Evolutionary conservation across 106 monocot species (phyloP), one percentile per base, ranked within the genome.

Genomic region (Acorus gramineus): DNA sequence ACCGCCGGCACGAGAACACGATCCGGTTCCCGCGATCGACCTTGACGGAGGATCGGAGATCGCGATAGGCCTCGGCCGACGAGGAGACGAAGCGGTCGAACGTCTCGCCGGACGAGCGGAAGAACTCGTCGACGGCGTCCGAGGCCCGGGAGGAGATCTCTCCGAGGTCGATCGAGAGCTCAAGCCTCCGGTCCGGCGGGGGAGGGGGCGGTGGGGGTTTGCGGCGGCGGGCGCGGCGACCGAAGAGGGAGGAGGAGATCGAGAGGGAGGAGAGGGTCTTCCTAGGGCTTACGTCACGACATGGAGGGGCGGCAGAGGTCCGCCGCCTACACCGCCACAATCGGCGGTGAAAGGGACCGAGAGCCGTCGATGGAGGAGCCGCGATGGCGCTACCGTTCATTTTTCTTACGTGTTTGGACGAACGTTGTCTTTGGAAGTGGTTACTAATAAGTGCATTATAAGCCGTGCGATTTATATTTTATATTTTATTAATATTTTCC

Each of bases 1-100:
- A 87, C 3, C 69, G 66, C 5, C 82, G 69, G 73, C 84, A 96
- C 10, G 95, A 87, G 80, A 96, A 85, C 2, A 74, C 76, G 28
- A 90, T 65, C 10, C 82, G 75, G 49, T 73, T 61, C 7, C 62
- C 78, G 50, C 45, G 61, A 4, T 81, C 84, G 51, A 85, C 49
- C 6, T 68, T 60, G 42, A 92, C 71, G 14, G 87, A 79, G 10
- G 82, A 68, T 3, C 69, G 54, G 45, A 92, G 76, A 53, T 92
- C 92, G 47, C 67, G 44, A 47, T 49, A 85, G 44, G 92, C 92
- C 5, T 87, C 84, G 13, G 57, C 64, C 46, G 79, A 84, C 42
- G 81, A 54, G 48, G 77, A 63, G 61, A 87, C 14, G 60, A 80
- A 77, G 44, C 71, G 70, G 58, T 64, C 69, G 11, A 89, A 12